A percentile compares a stretch with the other conserved stretches of the same genome.
phyloP scores from a whole-genome alignment of 2,329 filamentous ascomycete species.

The Akanthomyces lecanii region DNA sequence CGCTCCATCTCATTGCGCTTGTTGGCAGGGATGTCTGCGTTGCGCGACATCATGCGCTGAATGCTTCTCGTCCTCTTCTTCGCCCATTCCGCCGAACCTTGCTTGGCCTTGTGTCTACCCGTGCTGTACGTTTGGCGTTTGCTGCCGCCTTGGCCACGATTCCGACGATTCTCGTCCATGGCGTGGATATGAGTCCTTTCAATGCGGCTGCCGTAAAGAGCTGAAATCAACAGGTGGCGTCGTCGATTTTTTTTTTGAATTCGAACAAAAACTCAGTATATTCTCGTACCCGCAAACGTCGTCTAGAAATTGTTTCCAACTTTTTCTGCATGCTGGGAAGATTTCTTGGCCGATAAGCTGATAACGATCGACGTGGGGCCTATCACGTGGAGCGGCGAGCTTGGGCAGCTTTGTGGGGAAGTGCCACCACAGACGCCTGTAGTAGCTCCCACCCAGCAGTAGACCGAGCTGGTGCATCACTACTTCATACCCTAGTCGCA shows the following conservation, averaged over 20 bases:
- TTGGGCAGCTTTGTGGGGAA: conserved; percentile 1
- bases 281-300: background rate
- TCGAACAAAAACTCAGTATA: background rate
- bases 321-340: conserved; percentile 6
- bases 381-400: conserved; percentile 15
- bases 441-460: background rate
- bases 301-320: background rate
- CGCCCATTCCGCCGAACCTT: conserved; percentile 53
- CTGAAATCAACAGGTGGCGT: background rate
- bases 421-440: background rate
- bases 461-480: conserved; percentile 6
- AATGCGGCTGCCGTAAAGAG: background rate
- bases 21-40: conserved; percentile 61
- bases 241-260: too few species aligned
- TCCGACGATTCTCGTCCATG: conserved; percentile 4
- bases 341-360: conserved; percentile 17
- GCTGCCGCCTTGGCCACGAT: conserved; percentile 21
- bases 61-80: conserved; percentile 71
- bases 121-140: conserved; percentile 33
- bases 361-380: conserved; percentile 13
- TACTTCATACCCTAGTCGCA: conserved; percentile 2
- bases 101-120: conserved; percentile 40
- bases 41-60: conserved; percentile 58
- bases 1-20: conserved; percentile 66
- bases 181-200: background rate